Base-by-base conservation (phyloP, 177 flowering plant species). In the Vitis hybrid region DNA sequence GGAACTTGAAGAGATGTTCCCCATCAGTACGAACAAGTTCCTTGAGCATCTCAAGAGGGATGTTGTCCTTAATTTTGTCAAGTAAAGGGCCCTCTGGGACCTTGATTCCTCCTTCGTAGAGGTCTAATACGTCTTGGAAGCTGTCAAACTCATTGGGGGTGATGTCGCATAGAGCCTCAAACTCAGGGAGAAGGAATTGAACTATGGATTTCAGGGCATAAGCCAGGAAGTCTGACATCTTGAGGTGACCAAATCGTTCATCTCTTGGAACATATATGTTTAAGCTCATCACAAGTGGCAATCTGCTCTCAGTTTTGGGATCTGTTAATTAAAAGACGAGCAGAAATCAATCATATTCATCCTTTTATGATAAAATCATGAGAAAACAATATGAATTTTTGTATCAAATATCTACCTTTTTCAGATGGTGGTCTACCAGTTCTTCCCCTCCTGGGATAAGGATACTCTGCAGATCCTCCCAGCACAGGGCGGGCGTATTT, bases 401-500 rank as follows among this genome's bases (percentile, higher is more conserved):
- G 21, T 4, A 50, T 23, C 2, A 15, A 56, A 12, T 62, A 4
- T 45, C 63, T 70, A 83, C 87, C 88, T 71, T 71, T 64, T 56
- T 77, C 57, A 3, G 89, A 10, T 64, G 85, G 83, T 45, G 79
- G 60, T 56, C 91, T 30, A 11, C 88, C 83, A 3, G 91, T 88
- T 74, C 86, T 81, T 64, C 81, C 86, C 56, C 91, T 80, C 1
- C 91, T 81, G 56, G 91, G 91, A 71, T 88, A 88, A 65, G 91
- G 91, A 62, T 77, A 84, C 63, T 86, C 72, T 8, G 54, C 2
- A 6, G 88, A 83, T 21, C 91, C 91, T 65, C 91, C 91, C 67
- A 88, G 88, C 65, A 78, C 71, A 1, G 84, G 89, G 2, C 89
- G 82, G 17, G 52, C 81, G 60, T 75, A 69, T 3, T 81, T 54